phyloP scores from a whole-genome alignment of 2,329 filamentous ascomycete genomes.

The Diaporthe velutina region DNA sequence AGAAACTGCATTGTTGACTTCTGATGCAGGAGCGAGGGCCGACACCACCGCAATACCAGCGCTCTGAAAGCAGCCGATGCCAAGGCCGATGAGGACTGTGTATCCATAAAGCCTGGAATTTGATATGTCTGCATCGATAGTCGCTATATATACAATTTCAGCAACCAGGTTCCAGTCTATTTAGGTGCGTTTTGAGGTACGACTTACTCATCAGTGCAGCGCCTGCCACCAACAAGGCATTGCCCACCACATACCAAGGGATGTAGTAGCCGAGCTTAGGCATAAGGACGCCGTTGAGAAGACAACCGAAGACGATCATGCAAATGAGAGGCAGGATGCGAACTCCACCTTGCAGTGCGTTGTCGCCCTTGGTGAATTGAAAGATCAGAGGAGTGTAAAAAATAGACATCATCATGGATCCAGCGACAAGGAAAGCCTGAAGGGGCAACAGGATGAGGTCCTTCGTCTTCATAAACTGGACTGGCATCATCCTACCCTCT shows the following conservation, averaged over 20 bases:
- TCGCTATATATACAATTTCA: slow-evolving; percentile 22
- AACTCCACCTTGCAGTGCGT: slow-evolving; percentile 51
- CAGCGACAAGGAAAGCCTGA: slow-evolving; percentile 41
- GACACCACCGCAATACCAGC: slow-evolving; percentile 37
- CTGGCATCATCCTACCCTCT: slow-evolving; percentile 53
- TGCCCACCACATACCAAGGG: slow-evolving; percentile 53
- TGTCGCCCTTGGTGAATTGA: slow-evolving; percentile 58
- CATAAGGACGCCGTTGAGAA: slow-evolving; percentile 53
- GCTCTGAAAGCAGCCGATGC: slow-evolving; percentile 35
- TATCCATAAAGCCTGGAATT: slow-evolving; percentile 38
- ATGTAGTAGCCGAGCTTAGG: slow-evolving; percentile 51
- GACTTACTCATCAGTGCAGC: slow-evolving; percentile 49
- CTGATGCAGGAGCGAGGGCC: slow-evolving; percentile 31
- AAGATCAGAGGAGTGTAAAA: slow-evolving; percentile 66
- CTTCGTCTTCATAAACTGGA: slow-evolving; percentile 51
- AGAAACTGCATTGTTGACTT: slow-evolving; percentile 36
- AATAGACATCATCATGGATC: slow-evolving; percentile 42
- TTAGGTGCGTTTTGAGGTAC: too few relatives aligned
- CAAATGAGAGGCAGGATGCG: slow-evolving; percentile 55
- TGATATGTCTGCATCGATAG: slow-evolving; percentile 24
- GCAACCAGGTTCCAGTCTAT: neutral
- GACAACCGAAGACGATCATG: slow-evolving; percentile 48
- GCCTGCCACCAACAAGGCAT: slow-evolving; percentile 49
- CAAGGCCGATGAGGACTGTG: slow-evolving; percentile 38
- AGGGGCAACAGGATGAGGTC: slow-evolving; percentile 40